phyloP scores from a whole-genome alignment of 1,284 basidiomycete genomes.

The Cryptococcus deneoformans region DNA sequence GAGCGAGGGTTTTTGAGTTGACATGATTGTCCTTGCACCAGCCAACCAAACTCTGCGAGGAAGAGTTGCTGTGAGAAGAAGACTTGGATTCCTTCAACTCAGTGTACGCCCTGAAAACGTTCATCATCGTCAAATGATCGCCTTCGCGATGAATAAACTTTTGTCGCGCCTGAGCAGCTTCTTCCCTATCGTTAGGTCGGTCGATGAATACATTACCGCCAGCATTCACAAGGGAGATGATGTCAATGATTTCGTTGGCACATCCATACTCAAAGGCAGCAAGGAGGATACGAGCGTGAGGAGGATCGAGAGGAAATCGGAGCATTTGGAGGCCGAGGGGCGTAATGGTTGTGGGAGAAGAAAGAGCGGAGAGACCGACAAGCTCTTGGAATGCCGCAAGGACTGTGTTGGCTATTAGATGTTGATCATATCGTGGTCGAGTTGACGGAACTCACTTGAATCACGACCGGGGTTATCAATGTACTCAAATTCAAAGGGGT shows the following conservation, averaged over 20 bases:
- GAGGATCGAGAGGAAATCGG: slow-evolving; percentile 76
- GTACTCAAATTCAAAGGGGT: slow-evolving; percentile 73
- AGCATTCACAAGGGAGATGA: slow-evolving; percentile 71
- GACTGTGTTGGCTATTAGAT: slow-evolving; percentile 51
- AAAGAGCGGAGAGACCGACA: slow-evolving; percentile 70
- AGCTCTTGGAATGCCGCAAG: slow-evolving; percentile 69
- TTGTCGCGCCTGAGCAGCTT: slow-evolving; percentile 62
- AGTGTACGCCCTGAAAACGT: slow-evolving; percentile 73
- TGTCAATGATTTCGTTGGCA: slow-evolving; percentile 69
- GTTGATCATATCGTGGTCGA: slow-evolving; percentile 27
- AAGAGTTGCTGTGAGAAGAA: background rate
- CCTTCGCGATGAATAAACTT: slow-evolving; percentile 82
- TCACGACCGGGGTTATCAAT: slow-evolving; percentile 77
- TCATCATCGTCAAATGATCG: slow-evolving; percentile 86
- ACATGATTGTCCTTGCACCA: slow-evolving; percentile 84
- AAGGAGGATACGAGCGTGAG: slow-evolving; percentile 70
- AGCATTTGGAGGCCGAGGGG: slow-evolving; percentile 73
- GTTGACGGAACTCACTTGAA: slow-evolving; percentile 56
- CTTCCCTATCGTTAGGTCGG: slow-evolving; percentile 62
- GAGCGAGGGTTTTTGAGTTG: slow-evolving; percentile 79
- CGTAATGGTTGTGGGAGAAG: slow-evolving; percentile 63
- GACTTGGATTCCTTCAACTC: slow-evolving; percentile 53
- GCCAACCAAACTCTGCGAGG: slow-evolving; percentile 51
- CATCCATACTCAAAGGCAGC: slow-evolving; percentile 69
- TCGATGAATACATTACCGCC: slow-evolving; percentile 66